phyloP scores from a whole-genome alignment of 1,139 yeast species.

The Lodderomyces metapsilosis region DNA sequence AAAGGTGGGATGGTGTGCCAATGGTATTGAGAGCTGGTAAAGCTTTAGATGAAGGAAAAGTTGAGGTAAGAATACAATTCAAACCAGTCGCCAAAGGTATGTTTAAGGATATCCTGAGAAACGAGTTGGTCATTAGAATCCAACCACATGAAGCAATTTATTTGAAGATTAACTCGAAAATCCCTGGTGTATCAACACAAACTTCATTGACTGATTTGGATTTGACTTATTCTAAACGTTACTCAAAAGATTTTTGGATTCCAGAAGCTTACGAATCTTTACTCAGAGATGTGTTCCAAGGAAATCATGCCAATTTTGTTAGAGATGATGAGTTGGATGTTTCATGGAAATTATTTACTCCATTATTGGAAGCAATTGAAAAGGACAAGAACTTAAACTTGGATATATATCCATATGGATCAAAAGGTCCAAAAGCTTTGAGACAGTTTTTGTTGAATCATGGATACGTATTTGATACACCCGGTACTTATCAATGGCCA shows the following conservation, averaged over 20 bases:
- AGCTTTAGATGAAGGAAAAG: slow-evolving; percentile 88
- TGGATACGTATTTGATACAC: slow-evolving; percentile 64
- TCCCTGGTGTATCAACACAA: slow-evolving; percentile 84
- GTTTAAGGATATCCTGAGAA: slow-evolving; percentile 78
- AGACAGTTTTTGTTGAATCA: slow-evolving; percentile 60
- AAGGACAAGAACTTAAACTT: slow-evolving; percentile 60
- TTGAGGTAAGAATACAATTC: slow-evolving; percentile 91
- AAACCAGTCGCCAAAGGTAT: slow-evolving; percentile 83
- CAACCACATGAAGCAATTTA: slow-evolving; percentile 96
- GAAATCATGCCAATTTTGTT: slow-evolving; percentile 95
- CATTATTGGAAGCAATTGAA: slow-evolving; percentile 79
- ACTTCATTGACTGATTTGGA: slow-evolving; percentile 88
- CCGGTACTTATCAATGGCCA: slow-evolving; percentile 78
- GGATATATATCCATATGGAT: slow-evolving; percentile 77
- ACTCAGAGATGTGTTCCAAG: slow-evolving; percentile 84
- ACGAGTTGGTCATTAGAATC: slow-evolving; percentile 88
- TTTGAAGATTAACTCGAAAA: slow-evolving; percentile 86
- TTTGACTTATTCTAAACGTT: slow-evolving; percentile 79
- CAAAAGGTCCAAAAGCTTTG: slow-evolving; percentile 80
- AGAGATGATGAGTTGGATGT: slow-evolving; percentile 96
- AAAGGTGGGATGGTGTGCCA: slow-evolving; percentile 98
- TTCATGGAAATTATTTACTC: slow-evolving; percentile 92
- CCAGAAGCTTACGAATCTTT: slow-evolving; percentile 98
- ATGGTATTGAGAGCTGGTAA: slow-evolving; percentile 95
- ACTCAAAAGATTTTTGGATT: slow-evolving; percentile 80